phyloP scores from a whole-genome alignment of 2,329 filamentous ascomycete species.

The Fusarium sp. region DNA sequence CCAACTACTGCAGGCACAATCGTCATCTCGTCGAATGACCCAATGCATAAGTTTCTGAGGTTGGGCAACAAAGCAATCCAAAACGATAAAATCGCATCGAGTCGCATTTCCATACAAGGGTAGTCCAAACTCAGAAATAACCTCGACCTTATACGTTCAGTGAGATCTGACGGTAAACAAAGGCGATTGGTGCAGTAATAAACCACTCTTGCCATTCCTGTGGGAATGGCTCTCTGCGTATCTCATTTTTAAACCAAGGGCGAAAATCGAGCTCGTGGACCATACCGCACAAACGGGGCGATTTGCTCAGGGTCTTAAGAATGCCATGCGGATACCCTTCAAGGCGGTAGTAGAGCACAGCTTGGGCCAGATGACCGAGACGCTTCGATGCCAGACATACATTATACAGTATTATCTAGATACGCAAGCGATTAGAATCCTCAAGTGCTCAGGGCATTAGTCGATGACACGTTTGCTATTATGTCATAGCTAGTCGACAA shows the following conservation, averaged over 20 bases:
- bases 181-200: too few species aligned
- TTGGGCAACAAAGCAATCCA: not conserved
- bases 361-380: not conserved
- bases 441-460: too few species aligned
- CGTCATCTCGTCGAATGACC: not conserved
- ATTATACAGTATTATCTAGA: not conserved
- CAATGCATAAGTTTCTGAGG: not conserved
- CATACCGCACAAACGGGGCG: not conserved
- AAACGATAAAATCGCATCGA: not conserved
- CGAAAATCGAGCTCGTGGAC: conserved; percentile 7
- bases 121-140: not conserved
- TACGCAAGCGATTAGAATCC: not conserved
- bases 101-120: too few species aligned
- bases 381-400: not conserved
- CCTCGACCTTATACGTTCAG: not conserved
- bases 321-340: not conserved
- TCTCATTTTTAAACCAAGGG: too few species aligned
- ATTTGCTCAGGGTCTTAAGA: not conserved
- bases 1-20: not conserved
- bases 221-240: too few species aligned
- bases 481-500: too few species aligned
- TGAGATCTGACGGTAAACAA: too few species aligned
- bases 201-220: too few species aligned
- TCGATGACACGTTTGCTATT: too few species aligned
- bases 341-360: conserved; percentile 1